These are phyloP conservation scores for Malania oleifera DNA, from an alignment of 164 flowering plant species.

Conservation along the genomic window DNA sequence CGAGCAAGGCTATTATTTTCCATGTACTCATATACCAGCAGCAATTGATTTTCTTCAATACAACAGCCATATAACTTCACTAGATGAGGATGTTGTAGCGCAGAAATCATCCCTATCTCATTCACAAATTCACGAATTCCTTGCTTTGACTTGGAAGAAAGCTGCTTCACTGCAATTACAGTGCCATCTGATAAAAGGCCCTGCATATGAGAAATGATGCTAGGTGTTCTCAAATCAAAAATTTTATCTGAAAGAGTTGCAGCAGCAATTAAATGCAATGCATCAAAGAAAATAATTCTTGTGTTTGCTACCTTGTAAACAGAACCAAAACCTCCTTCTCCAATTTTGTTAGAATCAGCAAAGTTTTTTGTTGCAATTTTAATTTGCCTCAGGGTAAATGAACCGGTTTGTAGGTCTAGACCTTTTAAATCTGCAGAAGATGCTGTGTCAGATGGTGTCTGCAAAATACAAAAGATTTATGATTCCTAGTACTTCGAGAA, in stretches of 20 bases:
- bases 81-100: slow-evolving; percentile 59
- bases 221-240: too few relatives aligned
- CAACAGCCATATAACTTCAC: slow-evolving; percentile 74
- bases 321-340: slow-evolving; percentile 69
- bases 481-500: neutral
- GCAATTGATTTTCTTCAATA: slow-evolving; percentile 61
- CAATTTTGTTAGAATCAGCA: slow-evolving; percentile 39
- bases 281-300: neutral
- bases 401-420: slow-evolving; percentile 36
- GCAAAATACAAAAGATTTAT: neutral
- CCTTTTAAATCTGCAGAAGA: slow-evolving; percentile 31
- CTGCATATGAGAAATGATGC: slow-evolving; percentile 28
- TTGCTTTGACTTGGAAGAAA: slow-evolving; percentile 72
- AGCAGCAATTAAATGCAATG: neutral
- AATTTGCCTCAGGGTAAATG: slow-evolving; percentile 42
- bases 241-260: too few relatives aligned
- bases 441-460: neutral
- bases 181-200: slow-evolving; percentile 54
- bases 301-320: slow-evolving; percentile 45
- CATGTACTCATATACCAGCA: slow-evolving; percentile 72
- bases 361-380: slow-evolving; percentile 57
- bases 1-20: slow-evolving; percentile 69
- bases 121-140: slow-evolving; percentile 79
- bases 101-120: slow-evolving; percentile 82
- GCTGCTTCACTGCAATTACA: slow-evolving; percentile 68